Percentiles rank a stretch among this genome's conserved stretches.
phyloP scores from a whole-genome alignment of 352 stramenopile genomes.

The Globisporangium nunn region DNA sequence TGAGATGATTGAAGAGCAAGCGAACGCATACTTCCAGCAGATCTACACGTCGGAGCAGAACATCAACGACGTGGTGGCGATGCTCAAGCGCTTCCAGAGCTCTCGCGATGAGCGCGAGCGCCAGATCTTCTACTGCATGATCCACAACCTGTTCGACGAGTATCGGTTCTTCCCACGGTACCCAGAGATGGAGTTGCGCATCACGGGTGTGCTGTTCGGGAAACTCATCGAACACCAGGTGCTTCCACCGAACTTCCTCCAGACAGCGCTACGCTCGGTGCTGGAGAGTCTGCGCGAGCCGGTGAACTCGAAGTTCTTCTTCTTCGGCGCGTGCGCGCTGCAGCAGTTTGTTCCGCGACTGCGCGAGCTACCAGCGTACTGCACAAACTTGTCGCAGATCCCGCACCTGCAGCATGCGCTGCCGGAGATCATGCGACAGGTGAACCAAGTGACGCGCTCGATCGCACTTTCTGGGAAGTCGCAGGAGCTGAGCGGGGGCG shows the following conservation, averaged over 20 bases:
- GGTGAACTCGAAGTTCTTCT: constrained; percentile 97
- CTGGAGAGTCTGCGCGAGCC: constrained; percentile 95
- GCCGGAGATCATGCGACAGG: constrained; percentile 86
- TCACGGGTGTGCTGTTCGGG: constrained; percentile 97
- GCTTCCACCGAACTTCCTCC: constrained; percentile 95
- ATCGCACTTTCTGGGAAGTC: constrained; percentile 35
- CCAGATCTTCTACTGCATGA: constrained; percentile 99
- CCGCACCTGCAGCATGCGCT: constrained; percentile 94
- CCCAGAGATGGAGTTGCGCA: constrained; percentile 97
- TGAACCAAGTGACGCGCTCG: constrained; percentile 73
- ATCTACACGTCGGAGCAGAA: constrained; percentile 99
- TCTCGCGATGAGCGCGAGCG: constrained; percentile 94
- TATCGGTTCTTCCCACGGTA: constrained; percentile 99
- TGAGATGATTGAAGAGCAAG: constrained; percentile 98
- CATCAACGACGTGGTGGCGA: constrained; percentile 96
- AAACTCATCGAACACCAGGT: constrained; percentile 98
- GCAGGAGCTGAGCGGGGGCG: constrained; percentile 3
- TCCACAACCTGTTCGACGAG: constrained; percentile 99
- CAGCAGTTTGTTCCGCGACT: constrained; percentile 97
- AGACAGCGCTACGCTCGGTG: constrained; percentile 96
- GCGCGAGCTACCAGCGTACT: constrained; percentile 97
- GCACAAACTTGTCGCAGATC: constrained; percentile 97
- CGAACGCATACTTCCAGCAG: constrained; percentile 98
- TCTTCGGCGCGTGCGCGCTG: constrained; percentile 97
- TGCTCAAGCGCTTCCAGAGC: constrained; percentile 98